Conservation (phyloP, 2,329 filamentous ascomycete genomes). For the Biscogniauxia marginata region DNA sequence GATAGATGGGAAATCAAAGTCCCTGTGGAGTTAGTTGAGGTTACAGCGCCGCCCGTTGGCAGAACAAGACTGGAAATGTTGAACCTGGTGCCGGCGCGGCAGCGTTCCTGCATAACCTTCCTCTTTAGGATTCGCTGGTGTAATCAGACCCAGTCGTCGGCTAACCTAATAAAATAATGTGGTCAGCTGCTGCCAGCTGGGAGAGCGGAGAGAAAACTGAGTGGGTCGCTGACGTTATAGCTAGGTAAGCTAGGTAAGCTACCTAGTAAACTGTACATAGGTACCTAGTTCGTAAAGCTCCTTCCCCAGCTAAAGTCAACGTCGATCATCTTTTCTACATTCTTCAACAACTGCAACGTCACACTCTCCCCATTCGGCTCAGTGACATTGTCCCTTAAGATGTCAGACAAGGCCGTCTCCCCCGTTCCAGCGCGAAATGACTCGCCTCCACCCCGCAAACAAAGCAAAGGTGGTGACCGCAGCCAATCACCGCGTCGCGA, state of each 20-base stretch:
- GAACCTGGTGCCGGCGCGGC: background rate
- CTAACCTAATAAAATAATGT: too few species aligned
- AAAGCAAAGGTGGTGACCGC: slow-evolving; percentile 22
- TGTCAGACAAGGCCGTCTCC: slow-evolving; percentile 25
- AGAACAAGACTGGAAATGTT: background rate
- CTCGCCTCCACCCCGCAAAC: slow-evolving; percentile 24
- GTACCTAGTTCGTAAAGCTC: too few species aligned
- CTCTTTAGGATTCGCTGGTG: background rate
- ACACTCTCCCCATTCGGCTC: too few species aligned
- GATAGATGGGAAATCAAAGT: slow-evolving; percentile 5
- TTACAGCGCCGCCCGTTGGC: background rate
- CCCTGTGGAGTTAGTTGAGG: background rate
- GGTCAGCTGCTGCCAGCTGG: too few species aligned
- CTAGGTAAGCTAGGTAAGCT: too few species aligned
- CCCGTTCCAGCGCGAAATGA: slow-evolving; percentile 18
- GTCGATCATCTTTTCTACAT: background rate
- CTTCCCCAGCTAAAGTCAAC: too few species aligned
- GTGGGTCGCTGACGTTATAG: too few species aligned
- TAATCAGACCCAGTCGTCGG: too few species aligned
- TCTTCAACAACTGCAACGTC: background rate
- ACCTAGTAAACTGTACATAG: too few species aligned
- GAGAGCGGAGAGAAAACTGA: too few species aligned
- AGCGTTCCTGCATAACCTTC: background rate
- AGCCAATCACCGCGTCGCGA: slow-evolving; percentile 29
- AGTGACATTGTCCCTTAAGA: too few species aligned